These are phyloP conservation scores for Volvox africanus DNA, from an alignment of 139 green algal genomes.

Conservation along the genomic window DNA sequence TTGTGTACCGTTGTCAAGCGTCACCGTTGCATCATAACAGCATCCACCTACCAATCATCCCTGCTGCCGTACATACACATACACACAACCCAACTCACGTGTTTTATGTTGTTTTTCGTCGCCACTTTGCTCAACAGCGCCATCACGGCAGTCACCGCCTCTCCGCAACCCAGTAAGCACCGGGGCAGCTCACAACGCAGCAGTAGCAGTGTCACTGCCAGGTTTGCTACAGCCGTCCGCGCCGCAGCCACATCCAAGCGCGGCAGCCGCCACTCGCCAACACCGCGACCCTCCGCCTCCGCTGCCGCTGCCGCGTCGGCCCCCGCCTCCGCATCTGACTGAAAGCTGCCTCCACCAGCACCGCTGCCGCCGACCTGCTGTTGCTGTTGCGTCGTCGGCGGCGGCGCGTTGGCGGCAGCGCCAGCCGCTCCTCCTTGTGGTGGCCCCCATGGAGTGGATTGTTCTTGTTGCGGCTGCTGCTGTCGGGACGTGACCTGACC, in stretches of 20 bases:
- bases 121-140: slow-evolving; percentile 30
- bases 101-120: background rate
- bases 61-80: background rate
- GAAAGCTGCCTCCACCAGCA: background rate
- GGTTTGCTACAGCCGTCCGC: background rate
- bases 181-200: slow-evolving; percentile 19
- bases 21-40: too few species aligned
- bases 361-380: background rate
- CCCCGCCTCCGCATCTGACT: background rate
- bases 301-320: background rate
- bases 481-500: background rate
- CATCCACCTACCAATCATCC: background rate
- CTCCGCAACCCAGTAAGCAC: slow-evolving; percentile 36
- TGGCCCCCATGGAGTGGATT: too few species aligned
- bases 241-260: background rate
- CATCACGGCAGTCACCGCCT: slow-evolving; percentile 37
- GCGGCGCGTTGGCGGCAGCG: background rate
- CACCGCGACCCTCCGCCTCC: slow-evolving; percentile 31
- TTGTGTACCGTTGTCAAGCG: too few species aligned
- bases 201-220: slow-evolving; percentile 28
- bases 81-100: background rate
- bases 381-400: background rate
- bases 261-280: slow-evolving; percentile 32
- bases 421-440: background rate
- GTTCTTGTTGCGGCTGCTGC: background rate